Evolutionary conservation across 2,329 filamentous ascomycete species (phyloP).

Genomic region (Ophiostoma australiae): DNA sequence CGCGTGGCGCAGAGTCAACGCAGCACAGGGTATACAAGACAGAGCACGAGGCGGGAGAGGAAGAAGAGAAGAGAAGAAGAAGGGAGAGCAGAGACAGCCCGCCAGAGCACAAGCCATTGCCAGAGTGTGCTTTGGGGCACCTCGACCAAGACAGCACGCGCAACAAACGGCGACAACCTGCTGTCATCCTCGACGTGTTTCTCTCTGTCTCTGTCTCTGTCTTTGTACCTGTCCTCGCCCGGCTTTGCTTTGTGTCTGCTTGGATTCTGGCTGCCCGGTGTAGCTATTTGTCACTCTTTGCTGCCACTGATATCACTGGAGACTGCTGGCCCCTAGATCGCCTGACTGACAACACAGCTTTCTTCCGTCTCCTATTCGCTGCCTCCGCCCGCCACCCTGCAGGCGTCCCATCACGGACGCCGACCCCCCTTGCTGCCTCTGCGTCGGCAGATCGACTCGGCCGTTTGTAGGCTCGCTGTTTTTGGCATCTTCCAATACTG

Average conservation of each 20-base stretch:
- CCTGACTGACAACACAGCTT: constrained; percentile 13
- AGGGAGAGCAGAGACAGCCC: neutral
- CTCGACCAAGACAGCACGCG: neutral
- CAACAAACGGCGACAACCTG: constrained; percentile 14
- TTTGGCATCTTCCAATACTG: neutral
- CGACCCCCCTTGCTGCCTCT: constrained; percentile 5
- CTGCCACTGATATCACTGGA: neutral
- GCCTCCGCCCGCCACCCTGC: neutral
- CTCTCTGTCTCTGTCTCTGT: neutral
- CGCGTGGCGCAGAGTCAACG: constrained; percentile 19
- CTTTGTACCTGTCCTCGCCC: neutral
- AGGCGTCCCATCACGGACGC: neutral
- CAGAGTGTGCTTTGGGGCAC: neutral
- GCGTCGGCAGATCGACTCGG: constrained; percentile 4
- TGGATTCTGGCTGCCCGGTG: neutral
- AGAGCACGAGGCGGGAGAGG: neutral
- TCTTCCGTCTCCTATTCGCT: constrained; percentile 8
- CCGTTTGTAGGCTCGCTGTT: neutral
- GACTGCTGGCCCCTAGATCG: neutral
- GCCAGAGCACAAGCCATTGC: neutral
- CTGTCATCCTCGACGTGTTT: constrained; percentile 10
- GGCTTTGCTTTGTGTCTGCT: neutral
- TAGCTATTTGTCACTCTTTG: neutral
- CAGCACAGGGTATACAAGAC: constrained; percentile 13
- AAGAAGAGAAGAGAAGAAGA: neutral